These are phyloP conservation scores for Starmerella stigmatis DNA, from an alignment of 805 yeast genomes.

Conservation along the genomic window DNA sequence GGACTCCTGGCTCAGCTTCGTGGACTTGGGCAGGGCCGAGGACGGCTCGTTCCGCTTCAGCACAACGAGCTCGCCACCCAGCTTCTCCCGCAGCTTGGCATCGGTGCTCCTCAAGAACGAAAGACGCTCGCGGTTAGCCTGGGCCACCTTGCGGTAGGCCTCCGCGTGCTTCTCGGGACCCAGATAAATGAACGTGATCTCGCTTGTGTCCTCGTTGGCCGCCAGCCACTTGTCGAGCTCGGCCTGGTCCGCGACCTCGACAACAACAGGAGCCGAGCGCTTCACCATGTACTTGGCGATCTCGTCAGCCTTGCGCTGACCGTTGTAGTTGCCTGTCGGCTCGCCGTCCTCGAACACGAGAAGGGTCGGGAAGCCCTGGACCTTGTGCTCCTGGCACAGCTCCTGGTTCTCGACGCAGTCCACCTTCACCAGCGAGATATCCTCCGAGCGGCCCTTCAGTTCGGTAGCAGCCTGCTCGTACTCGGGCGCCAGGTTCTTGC, in stretches of 20 bases:
- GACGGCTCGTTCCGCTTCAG: slow-evolving; percentile 31
- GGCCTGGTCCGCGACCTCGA: slow-evolving; percentile 38
- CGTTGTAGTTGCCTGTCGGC: slow-evolving; percentile 56
- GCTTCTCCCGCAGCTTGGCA: slow-evolving; percentile 31
- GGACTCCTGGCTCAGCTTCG: slow-evolving; percentile 29
- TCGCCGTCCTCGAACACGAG: slow-evolving; percentile 48
- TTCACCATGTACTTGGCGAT: slow-evolving; percentile 71
- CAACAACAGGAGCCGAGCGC: slow-evolving; percentile 70
- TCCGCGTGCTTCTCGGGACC: slow-evolving; percentile 37
- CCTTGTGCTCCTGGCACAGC: slow-evolving; percentile 53
- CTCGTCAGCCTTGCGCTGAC: slow-evolving; percentile 72
- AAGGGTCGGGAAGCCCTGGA: slow-evolving; percentile 78
- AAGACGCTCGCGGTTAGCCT: slow-evolving; percentile 49
- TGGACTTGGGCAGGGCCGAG: slow-evolving; percentile 20
- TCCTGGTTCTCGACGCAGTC: slow-evolving; percentile 75
- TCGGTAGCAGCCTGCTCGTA: slow-evolving; percentile 28
- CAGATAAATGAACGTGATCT: slow-evolving; percentile 43
- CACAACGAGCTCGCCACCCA: slow-evolving; percentile 38
- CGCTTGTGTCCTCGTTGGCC: slow-evolving; percentile 12
- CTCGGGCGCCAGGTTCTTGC: slow-evolving; percentile 38
- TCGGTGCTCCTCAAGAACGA: slow-evolving; percentile 42
- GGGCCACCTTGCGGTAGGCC: slow-evolving; percentile 57
- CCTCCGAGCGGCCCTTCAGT: slow-evolving; percentile 16
- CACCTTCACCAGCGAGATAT: slow-evolving; percentile 54
- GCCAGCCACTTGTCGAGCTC: slow-evolving; percentile 43